Conservation (phyloP, 768 basidiomycete species). For the Lentinula detonsa region DNA sequence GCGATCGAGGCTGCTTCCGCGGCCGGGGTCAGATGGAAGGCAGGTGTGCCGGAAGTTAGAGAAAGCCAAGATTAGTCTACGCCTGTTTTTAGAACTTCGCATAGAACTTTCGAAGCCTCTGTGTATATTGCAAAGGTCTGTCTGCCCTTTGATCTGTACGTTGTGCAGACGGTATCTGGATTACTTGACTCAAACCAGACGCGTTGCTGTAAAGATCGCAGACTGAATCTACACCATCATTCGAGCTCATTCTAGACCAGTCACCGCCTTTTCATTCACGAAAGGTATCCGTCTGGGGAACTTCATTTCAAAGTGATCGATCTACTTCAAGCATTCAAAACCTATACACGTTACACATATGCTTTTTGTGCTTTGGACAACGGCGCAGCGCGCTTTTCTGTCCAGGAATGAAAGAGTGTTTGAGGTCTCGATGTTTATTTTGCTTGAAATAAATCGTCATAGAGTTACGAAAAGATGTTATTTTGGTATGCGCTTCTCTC, state of each 20-base stretch:
- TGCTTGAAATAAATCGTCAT: neutral
- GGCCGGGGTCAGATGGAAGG: constrained; percentile 47
- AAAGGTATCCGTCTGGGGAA: neutral
- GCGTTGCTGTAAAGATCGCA: too few relatives aligned
- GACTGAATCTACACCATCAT: too few relatives aligned
- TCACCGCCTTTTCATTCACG: neutral
- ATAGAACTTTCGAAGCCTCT: neutral
- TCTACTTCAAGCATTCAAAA: neutral
- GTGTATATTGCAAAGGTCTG: too few relatives aligned
- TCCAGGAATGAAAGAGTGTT: neutral
- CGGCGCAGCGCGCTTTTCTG: too few relatives aligned
- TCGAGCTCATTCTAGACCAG: too few relatives aligned
- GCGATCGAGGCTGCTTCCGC: constrained; percentile 43
- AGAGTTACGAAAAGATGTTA: neutral
- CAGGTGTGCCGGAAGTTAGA: constrained; percentile 42
- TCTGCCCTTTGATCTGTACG: too few relatives aligned
- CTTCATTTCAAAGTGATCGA: neutral
- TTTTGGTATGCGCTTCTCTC: neutral
- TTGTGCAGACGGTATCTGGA: too few relatives aligned
- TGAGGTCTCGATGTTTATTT: neutral
- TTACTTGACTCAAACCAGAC: neutral
- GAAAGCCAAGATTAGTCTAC: neutral
- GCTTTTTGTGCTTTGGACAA: too few relatives aligned
- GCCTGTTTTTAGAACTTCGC: neutral
- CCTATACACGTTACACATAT: too few relatives aligned